These are phyloP conservation scores for Cladosporium sp. DNA, from an alignment of 2,329 filamentous ascomycete genomes.

Conservation along the genomic window DNA sequence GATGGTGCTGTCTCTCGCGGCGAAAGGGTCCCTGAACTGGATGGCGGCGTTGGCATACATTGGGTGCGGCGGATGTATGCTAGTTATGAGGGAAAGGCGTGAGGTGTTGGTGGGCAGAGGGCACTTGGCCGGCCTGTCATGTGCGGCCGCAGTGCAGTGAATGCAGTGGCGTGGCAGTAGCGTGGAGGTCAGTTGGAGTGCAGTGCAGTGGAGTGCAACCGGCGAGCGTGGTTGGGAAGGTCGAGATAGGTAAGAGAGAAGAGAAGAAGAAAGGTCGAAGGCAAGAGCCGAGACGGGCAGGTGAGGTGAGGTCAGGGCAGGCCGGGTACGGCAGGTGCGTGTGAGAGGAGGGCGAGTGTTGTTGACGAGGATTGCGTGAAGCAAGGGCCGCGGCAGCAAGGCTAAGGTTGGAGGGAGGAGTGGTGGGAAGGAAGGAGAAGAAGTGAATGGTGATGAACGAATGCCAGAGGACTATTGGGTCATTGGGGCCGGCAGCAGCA, in stretches of 20 bases:
- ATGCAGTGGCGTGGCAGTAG: slow-evolving; percentile 4
- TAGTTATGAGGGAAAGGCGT: slow-evolving; percentile 21
- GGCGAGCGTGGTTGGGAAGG: slow-evolving; percentile 3
- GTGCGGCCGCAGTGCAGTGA: slow-evolving; percentile 17
- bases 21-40: slow-evolving; percentile 40
- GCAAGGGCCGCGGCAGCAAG: slow-evolving; percentile 19
- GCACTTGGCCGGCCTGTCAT: slow-evolving; percentile 19
- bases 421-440: slow-evolving; percentile 6
- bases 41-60: slow-evolving; percentile 40
- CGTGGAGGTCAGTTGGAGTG: background rate
- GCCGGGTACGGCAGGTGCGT: slow-evolving; percentile 3
- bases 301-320: slow-evolving; percentile 12
- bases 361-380: slow-evolving; percentile 20
- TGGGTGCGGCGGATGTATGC: slow-evolving; percentile 28
- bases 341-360: slow-evolving; percentile 7
- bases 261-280: slow-evolving; percentile 1
- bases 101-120: slow-evolving; percentile 9
- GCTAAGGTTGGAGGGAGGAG: slow-evolving; percentile 4
- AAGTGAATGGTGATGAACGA: slow-evolving; percentile 1
- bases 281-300: background rate
- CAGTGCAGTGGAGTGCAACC: background rate
- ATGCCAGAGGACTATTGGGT: slow-evolving; percentile 8
- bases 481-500: background rate
- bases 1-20: slow-evolving; percentile 32
- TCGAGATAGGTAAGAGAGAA: slow-evolving; percentile 1